Evolutionary conservation across 2,329 filamentous ascomycete genomes (phyloP), one percentile per base, ranked within the genome.

Genomic region (Ustulina deusta): DNA sequence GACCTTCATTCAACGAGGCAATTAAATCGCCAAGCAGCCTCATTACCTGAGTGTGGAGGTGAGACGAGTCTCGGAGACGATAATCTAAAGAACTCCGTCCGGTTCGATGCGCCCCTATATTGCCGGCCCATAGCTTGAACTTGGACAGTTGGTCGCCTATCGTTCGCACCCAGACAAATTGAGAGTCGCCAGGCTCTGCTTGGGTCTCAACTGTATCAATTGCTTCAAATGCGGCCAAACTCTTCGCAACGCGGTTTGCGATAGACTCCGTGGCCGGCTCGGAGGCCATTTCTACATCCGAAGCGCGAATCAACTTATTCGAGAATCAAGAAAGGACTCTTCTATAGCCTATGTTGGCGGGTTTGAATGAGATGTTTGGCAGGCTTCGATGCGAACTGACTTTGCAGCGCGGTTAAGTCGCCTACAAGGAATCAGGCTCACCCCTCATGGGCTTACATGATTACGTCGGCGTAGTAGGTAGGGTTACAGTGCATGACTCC

Each of bases 1-100:
- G 6, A 70, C 68, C 57, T 61, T 70, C 57, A 44, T 63, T 29
- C 9, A 70, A 44, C 15, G 61, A 70, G 10, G 57, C 34, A 2
- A 17, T 62, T 1, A 77, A 58, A 1, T 74, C 72, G 1, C 32
- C 27, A 0, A 79, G 68, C 1, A 79, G 68, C 2, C 65, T 72
- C 0, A 73, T 0, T 0, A 78, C 71, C 22, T 74, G 71, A 1
- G 69, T 42, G 0, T 65, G 75, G 57, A 73, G 61, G n/a, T 66
- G 63, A 10, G 71, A 72, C 3, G 71, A 70, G 34, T 73, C 71
- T 58, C 70, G 61, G 6, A 73, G 68, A 36, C 71, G 68, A 54
- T 73, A 69, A 60, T 72, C 71, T 22, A 72, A 69, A 25, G 70
- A 73, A 62, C 71, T 68, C 22, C 49, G 56, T 13, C 70, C 70